Conservation (phyloP, 2,329 filamentous ascomycete genomes). For the Diaporthe australafricana region DNA sequence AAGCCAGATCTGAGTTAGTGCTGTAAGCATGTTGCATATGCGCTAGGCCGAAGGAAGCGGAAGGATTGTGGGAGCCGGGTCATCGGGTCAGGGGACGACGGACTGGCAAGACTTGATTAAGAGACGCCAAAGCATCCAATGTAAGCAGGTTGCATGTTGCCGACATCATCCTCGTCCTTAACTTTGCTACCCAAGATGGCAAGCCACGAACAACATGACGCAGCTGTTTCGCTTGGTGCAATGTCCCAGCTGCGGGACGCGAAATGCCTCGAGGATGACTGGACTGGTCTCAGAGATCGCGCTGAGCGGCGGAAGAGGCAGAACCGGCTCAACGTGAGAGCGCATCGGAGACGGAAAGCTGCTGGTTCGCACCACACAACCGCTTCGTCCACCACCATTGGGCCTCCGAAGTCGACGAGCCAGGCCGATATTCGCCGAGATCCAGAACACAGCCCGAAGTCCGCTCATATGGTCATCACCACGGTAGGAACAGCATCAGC, state of each 20-base stretch:
- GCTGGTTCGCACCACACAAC: neutral
- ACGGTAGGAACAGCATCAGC: neutral
- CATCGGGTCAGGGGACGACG: neutral
- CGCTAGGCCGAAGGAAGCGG: neutral
- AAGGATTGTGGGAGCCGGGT: neutral
- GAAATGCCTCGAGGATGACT: conserved; percentile 45
- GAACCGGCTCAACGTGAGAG: conserved; percentile 50
- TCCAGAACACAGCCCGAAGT: neutral
- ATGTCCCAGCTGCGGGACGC: conserved; percentile 28
- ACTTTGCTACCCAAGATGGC: neutral
- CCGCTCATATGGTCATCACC: neutral
- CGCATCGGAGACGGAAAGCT: conserved; percentile 45
- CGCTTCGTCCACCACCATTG: neutral
- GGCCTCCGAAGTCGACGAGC: neutral
- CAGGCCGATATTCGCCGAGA: neutral
- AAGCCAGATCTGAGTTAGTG: conserved; percentile 25
- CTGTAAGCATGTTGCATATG: conserved; percentile 31
- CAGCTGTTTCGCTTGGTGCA: neutral
- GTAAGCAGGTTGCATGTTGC: conserved; percentile 5
- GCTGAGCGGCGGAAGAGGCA: conserved; percentile 48
- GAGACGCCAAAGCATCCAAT: conserved; percentile 6
- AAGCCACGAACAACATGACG: too few relatives aligned
- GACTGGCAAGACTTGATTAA: neutral
- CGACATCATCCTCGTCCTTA: neutral
- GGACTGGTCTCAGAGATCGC: conserved; percentile 47